These are phyloP conservation scores for Fusarium redolens DNA, from an alignment of 2,329 filamentous ascomycete species.

Conservation along the genomic window DNA sequence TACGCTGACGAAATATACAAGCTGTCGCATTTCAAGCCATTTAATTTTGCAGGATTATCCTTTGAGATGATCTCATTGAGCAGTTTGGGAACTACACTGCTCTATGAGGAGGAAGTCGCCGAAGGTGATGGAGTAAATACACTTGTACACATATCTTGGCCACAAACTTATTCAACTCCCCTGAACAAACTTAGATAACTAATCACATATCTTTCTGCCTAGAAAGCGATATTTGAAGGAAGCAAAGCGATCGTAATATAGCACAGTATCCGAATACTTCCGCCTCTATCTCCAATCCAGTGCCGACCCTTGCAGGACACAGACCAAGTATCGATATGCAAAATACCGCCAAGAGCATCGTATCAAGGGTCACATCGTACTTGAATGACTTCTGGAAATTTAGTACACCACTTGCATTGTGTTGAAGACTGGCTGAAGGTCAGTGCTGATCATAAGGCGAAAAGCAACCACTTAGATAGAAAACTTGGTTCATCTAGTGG, in stretches of 20 bases:
- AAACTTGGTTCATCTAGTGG: not conserved
- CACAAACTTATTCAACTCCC: fast-evolving
- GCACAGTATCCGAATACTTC: not conserved
- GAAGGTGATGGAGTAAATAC: too few species aligned
- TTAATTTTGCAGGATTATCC: fast-evolving
- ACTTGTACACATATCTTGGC: too few species aligned
- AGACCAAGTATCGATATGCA: not conserved
- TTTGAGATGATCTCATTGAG: not conserved
- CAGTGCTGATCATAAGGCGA: not conserved
- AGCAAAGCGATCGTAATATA: fast-evolving
- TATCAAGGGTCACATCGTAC: fast-evolving
- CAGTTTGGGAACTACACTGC: fast-evolving
- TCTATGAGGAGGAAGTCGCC: not conserved
- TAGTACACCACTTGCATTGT: fast-evolving
- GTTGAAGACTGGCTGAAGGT: not conserved
- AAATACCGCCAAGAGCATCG: not conserved
- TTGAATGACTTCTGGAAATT: fast-evolving
- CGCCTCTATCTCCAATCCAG: fast-evolving
- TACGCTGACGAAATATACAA: not conserved
- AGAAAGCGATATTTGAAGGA: fast-evolving
- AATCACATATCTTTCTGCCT: fast-evolving
- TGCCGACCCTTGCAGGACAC: too few species aligned
- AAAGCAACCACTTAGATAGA: fast-evolving
- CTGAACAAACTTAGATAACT: fast-evolving
- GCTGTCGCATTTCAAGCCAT: too few species aligned